Evolutionary conservation across 2,329 filamentous ascomycete genomes (phyloP), one percentile per base, ranked within the genome.

Genomic region (Alternaria brassicicola): DNA sequence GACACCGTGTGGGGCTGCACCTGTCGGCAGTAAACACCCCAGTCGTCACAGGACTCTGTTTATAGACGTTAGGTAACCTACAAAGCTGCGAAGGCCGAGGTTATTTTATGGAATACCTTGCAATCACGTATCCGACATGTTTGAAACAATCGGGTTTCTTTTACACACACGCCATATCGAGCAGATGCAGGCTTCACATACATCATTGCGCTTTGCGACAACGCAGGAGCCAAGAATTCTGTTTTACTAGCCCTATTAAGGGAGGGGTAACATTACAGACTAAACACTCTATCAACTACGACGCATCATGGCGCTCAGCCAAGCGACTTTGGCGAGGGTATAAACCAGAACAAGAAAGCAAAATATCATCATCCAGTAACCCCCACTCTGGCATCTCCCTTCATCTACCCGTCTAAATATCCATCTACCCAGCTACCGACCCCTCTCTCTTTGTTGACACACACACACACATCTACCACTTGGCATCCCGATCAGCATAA

Each of bases 401-500:
- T 12, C 10, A 46, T 26, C 12, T 35, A 25, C 19, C 13, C 13
- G 6, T 46, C 26, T 10, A 47, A 25, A 12, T 9, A n/a, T 30
- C 13, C 19, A 10, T 26, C 19, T n/a, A 25, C 19, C 8, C 28
- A 2, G 13, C n/a, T 2, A 12, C 7, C 15, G 3, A 41, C 13
- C n/a, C 35, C 13, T 26, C 38, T 3, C 13, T 12, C 25, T 10
- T 13, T 15, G 6, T 8, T 33, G 12, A 8, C 17, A 6, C 15
- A 4, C 23, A 12, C 6, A 13, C 19, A 31, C 17, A 31, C 23
- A 13, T 15, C 46, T 63, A 70, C 68, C 66, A 70, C 42, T 43
- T 62, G 5, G 31, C 46, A 15, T 66, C 66, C 50, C 65, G 30
- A 35, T 49, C 47, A 17, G 31, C 31, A 49, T 49, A 49, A 17